phyloP scores from a whole-genome alignment of 768 basidiomycete species.

The Lactifluus rugatus region DNA sequence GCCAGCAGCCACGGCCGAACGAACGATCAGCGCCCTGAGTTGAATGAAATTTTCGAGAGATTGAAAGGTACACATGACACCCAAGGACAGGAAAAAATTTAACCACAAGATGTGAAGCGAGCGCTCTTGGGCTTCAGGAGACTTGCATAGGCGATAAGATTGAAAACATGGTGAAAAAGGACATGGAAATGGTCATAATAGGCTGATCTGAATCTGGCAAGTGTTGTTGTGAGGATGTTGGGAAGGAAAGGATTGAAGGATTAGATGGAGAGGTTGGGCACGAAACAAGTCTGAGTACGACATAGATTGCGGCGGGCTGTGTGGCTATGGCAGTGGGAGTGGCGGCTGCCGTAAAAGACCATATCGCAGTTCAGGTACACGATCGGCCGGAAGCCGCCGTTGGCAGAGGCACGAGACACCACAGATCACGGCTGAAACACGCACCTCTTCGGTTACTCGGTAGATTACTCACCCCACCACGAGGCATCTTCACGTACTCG shows the following conservation, averaged over 20 bases:
- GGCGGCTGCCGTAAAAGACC: too few species aligned
- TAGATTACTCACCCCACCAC: too few species aligned
- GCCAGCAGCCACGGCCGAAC: background rate
- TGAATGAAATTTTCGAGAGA: background rate
- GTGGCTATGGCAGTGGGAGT: background rate
- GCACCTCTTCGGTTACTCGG: too few species aligned
- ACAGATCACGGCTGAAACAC: too few species aligned
- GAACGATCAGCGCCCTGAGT: background rate
- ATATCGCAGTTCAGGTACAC: too few species aligned
- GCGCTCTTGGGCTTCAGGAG: background rate
- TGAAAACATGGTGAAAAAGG: background rate
- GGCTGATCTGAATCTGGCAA: background rate
- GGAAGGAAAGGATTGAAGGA: background rate
- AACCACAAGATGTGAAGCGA: background rate
- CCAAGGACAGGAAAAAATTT: constrained; percentile 2
- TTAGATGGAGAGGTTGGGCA: background rate
- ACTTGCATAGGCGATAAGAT: background rate
- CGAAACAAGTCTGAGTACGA: background rate
- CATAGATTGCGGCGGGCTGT: background rate
- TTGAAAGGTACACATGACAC: background rate
- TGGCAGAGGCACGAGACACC: too few species aligned
- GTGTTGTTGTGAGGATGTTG: background rate
- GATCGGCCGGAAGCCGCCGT: too few species aligned
- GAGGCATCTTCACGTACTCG: too few species aligned
- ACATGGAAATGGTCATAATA: background rate